These are phyloP conservation scores for Ogataea neopini DNA, from an alignment of 805 yeast genomes.

Conservation along the genomic window DNA sequence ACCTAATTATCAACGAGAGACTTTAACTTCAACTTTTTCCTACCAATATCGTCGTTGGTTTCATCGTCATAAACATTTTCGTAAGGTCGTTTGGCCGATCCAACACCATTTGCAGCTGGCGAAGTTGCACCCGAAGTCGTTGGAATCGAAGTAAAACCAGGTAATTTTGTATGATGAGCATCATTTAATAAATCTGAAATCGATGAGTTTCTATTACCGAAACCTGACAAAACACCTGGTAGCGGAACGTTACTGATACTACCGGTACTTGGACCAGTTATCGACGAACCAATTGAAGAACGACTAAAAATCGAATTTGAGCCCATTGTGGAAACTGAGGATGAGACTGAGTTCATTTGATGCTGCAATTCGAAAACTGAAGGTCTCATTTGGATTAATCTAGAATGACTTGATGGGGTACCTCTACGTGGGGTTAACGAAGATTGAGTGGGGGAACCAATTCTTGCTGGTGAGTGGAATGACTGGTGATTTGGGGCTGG, in stretches of 20 bases:
- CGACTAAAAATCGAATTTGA: constrained; percentile 31
- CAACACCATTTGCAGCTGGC: constrained; percentile 5
- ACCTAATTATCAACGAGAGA: constrained; percentile 14
- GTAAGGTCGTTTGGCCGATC: constrained; percentile 8
- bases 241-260: constrained; percentile 1
- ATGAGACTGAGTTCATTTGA: constrained; percentile 23
- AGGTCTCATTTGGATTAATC: constrained; percentile 17
- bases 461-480: constrained; percentile 10
- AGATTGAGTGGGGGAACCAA: constrained; percentile 14
- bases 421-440: constrained; percentile 16
- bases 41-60: constrained; percentile 2
- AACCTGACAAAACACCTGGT: background rate
- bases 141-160: constrained; percentile 2
- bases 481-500: constrained; percentile 14
- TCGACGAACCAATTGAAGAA: constrained; percentile 25
- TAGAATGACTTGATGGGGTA: constrained; percentile 16
- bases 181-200: constrained; percentile 29
- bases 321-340: constrained; percentile 26
- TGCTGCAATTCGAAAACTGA: constrained; percentile 23
- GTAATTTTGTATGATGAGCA: constrained; percentile 18
- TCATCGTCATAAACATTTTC: constrained; percentile 3
- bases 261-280: constrained; percentile 11
- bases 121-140: constrained; percentile 9
- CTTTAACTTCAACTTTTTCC: constrained; percentile 16
- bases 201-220: constrained; percentile 28